Evolutionary conservation across 495 filamentous ascomycete species (phyloP).

Genomic region (Pseudomonodictys pantanalensis): DNA sequence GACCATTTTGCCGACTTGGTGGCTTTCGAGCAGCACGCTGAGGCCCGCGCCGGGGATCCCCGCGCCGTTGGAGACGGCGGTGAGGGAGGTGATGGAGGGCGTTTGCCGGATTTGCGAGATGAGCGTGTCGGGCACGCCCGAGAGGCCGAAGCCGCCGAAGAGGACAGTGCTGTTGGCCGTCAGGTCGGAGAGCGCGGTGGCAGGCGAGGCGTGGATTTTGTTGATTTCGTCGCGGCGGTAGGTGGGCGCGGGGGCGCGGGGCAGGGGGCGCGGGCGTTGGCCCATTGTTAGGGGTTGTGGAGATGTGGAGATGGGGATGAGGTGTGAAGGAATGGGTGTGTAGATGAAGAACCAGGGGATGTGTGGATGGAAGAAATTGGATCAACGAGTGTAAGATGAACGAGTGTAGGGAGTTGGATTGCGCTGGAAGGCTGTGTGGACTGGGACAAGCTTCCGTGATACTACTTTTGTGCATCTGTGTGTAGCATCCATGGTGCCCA

Average conservation of each 20-base stretch:
- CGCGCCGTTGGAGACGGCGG: conserved; percentile 66
- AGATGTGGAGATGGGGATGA: too few relatives aligned
- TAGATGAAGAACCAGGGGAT: too few relatives aligned
- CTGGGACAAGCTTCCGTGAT: too few relatives aligned
- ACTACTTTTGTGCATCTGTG: too few relatives aligned
- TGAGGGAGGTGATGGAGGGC: conserved; percentile 45
- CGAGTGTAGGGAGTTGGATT: too few relatives aligned
- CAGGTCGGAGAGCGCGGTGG: conserved; percentile 37
- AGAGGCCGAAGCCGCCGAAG: conserved; percentile 39
- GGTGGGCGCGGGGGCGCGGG: conserved; percentile 39
- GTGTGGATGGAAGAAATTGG: too few relatives aligned
- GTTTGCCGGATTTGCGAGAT: conserved; percentile 31
- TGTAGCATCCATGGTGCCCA: too few relatives aligned
- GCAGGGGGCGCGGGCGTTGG: too few relatives aligned
- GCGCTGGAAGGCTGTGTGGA: too few relatives aligned
- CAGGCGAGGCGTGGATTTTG: conserved; percentile 40
- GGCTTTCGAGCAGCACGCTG: conserved; percentile 42
- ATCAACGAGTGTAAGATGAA: too few relatives aligned
- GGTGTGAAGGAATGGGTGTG: too few relatives aligned
- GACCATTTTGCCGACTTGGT: conserved; percentile 59
- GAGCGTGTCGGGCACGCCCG: conserved; percentile 38
- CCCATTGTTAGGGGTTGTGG: too few relatives aligned
- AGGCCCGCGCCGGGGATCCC: conserved; percentile 55
- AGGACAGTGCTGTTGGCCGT: conserved; percentile 34
- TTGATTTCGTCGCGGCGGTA: conserved; percentile 41